Evolutionary conservation across 345 rosid genomes (phyloP).

Genomic region (Adansonia digitata): DNA sequence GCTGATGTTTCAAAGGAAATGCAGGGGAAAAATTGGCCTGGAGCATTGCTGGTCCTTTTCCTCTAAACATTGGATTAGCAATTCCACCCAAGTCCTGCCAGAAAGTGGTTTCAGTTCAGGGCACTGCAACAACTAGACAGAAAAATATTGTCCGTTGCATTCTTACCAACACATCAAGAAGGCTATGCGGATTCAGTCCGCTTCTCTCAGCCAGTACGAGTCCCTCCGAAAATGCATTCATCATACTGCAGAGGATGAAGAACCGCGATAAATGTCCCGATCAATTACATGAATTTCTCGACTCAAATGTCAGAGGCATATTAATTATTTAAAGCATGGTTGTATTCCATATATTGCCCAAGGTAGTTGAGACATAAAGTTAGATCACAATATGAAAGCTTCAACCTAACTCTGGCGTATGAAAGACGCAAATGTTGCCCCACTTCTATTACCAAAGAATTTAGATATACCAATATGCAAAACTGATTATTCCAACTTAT

Average conservation of each 20-base stretch:
- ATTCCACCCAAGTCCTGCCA: constrained; percentile 77
- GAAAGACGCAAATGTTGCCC: not conserved
- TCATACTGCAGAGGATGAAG: constrained; percentile 44
- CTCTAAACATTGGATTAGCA: constrained; percentile 77
- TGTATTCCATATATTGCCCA: not conserved
- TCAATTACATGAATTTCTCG: not conserved
- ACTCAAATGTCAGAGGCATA: not conserved
- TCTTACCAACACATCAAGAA: constrained; percentile 77
- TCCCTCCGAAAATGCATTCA: constrained; percentile 94
- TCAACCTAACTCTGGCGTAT: not conserved
- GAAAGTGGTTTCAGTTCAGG: constrained; percentile 10
- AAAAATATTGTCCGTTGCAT: not conserved
- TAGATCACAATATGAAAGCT: not conserved
- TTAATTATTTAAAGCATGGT: not conserved
- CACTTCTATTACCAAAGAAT: not conserved
- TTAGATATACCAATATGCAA: too few species aligned
- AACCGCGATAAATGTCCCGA: not conserved
- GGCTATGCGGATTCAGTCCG: constrained; percentile 64
- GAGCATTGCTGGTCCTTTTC: constrained; percentile 84
- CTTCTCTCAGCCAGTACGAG: constrained; percentile 76
- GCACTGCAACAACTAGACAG: not conserved
- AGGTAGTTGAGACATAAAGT: not conserved
- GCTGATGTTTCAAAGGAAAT: constrained; percentile 92
- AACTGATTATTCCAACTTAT: not conserved
- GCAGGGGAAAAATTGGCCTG: constrained; percentile 63